These are phyloP conservation scores for Artemisia tridentata DNA, from an alignment of 129 eudicot species.

Conservation along the genomic window DNA sequence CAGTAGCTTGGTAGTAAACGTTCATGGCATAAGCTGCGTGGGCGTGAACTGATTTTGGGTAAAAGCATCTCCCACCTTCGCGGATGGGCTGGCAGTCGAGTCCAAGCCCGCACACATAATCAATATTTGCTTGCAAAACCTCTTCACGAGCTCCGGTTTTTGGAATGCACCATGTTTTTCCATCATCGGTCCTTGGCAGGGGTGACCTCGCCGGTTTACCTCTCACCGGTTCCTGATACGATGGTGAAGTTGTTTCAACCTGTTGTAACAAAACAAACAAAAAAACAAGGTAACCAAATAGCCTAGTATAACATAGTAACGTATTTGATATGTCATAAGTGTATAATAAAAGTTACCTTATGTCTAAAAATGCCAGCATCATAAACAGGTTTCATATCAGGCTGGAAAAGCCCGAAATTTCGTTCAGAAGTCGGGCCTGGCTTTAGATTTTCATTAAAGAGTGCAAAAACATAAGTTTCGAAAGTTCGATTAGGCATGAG, in stretches of 20 bases:
- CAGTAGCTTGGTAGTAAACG: conserved; percentile 52
- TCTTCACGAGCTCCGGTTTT: conserved; percentile 46
- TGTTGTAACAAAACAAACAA: conserved; percentile 20
- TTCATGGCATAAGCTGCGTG: conserved; percentile 76
- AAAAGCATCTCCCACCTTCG: conserved; percentile 54
- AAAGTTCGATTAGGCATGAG: conserved; percentile 79
- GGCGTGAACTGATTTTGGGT: conserved; percentile 50
- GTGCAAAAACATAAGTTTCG: conserved; percentile 77
- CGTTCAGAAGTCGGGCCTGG: conserved; percentile 78
- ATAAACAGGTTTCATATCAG: conserved; percentile 67
- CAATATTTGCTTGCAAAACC: conserved; percentile 48
- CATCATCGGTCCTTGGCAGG: conserved; percentile 17
- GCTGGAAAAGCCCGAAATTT: conserved; percentile 70
- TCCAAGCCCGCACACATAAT: conserved; percentile 63
- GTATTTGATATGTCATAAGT: neutral
- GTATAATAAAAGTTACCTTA: conserved; percentile 30
- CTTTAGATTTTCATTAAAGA: conserved; percentile 76
- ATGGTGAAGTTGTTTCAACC: conserved; percentile 42
- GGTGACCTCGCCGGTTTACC: conserved; percentile 26
- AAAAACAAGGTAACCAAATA: neutral
- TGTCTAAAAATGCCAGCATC: conserved; percentile 53
- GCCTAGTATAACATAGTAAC: too few relatives aligned
- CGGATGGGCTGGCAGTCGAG: conserved; percentile 54
- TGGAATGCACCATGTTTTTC: conserved; percentile 57
- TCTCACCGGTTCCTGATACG: conserved; percentile 29